Conservation (phyloP, 2,329 filamentous ascomycete species). For the Rutstroemia sydowiana region DNA sequence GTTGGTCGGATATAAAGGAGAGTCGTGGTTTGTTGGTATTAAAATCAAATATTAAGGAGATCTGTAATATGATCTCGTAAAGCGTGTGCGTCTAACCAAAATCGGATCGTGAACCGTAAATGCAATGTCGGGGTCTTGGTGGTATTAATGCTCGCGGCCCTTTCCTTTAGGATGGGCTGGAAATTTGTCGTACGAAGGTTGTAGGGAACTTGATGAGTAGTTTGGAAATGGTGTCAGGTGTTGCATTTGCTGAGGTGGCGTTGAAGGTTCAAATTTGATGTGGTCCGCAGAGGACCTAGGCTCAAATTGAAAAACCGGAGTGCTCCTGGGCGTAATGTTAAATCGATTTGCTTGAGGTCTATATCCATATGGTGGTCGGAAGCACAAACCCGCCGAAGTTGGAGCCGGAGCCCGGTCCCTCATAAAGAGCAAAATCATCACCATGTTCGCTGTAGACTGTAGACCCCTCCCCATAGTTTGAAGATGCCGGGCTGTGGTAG, state of each 20-base stretch:
- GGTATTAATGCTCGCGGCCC: slow-evolving; percentile 26
- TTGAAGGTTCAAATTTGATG: slow-evolving; percentile 23
- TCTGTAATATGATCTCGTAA: slow-evolving; percentile 6
- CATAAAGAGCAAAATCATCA: slow-evolving; percentile 36
- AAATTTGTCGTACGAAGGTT: slow-evolving; percentile 22
- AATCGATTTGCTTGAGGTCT: slow-evolving; percentile 27
- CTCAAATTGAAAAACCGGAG: slow-evolving; percentile 24
- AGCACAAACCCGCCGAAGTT: slow-evolving; percentile 33
- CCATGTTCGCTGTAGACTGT: slow-evolving; percentile 56
- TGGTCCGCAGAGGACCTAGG: slow-evolving; percentile 16
- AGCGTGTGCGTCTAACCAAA: not conserved
- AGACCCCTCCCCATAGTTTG: slow-evolving; percentile 55
- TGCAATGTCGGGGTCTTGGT: slow-evolving; percentile 6
- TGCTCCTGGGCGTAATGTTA: slow-evolving; percentile 29
- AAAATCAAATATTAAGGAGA: slow-evolving; percentile 19
- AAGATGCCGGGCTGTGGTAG: slow-evolving; percentile 54
- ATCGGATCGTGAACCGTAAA: slow-evolving; percentile 14
- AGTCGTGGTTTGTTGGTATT: slow-evolving; percentile 14
- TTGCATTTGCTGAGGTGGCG: slow-evolving; percentile 6
- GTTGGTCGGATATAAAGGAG: slow-evolving; percentile 19
- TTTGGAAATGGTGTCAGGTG: slow-evolving; percentile 14
- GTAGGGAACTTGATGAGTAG: slow-evolving; percentile 16
- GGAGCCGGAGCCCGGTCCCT: slow-evolving; percentile 26
- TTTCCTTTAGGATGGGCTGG: slow-evolving; percentile 26
- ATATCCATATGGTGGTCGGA: slow-evolving; percentile 32